Base-by-base conservation (phyloP, 768 basidiomycete species). In the Kwoniella newhampshirensis region DNA sequence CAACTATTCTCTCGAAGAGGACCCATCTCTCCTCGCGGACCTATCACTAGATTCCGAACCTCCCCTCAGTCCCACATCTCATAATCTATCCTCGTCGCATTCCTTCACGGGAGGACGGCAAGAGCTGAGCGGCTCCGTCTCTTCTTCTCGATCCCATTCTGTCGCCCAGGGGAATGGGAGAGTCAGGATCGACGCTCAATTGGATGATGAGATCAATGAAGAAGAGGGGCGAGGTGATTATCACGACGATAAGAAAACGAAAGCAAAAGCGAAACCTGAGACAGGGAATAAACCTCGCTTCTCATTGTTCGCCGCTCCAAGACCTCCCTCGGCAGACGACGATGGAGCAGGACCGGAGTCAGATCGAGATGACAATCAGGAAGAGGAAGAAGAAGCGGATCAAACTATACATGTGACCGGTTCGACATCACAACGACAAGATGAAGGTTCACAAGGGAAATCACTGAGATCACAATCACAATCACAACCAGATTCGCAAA, bases 251-350 rank as follows among this genome's bases (percentile, higher is more conserved):
- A 15, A 18, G 2, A 46, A 37, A 21, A 39, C 42, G 4, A 30
- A 46, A 36, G 27, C 27, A 35, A 25, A 28, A 39, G 20, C 43
- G 12, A 8, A 48, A 11, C 18, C 27, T 23, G 47, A 15, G 4
- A 30, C 25, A n/a, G 35, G 21, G 15, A 39, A 23, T 0, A 59
- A 70, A 59, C 68, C 71, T 13, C 39, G 71, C n/a, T 70, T 70
- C 54, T 70, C 68, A 25, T 54, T 72, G 4, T 73, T 73, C 32
- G 66, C 71, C 9, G 52, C 59, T 0, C 59, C 62, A 4, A 30
- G 39, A 43, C 55, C 53, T 40, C 39, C 58, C 13, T 40, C 50
- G 1, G 5, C 48, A n/a, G 54, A 59, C 44, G 54, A 37, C 18
- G 40, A 57, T 39, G 54, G 25, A 23, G 59, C 53, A 11, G 59